A percentile compares a stretch with the other conserved stretches of the same genome.
Conservation (phyloP, 768 basidiomycete species). For the Collybiopsis luxurians region DNA sequence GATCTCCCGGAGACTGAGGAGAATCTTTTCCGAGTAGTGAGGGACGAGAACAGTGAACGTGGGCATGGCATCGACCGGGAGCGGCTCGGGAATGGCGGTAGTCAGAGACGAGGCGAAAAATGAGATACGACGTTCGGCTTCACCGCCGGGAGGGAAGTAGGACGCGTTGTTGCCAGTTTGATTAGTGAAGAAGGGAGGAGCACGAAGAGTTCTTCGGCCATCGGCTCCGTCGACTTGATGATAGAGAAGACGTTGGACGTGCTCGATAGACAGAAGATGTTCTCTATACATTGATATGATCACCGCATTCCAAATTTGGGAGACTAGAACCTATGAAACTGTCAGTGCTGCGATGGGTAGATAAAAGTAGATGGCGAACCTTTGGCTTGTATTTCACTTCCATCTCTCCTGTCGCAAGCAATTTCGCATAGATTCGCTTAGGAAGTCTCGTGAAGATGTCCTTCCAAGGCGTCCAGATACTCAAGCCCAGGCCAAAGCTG, state of each 20-base stretch:
- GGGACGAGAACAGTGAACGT: slow-evolving; percentile 99
- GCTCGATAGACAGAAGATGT: slow-evolving; percentile 95
- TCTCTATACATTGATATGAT: slow-evolving; percentile 99
- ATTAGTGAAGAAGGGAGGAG: slow-evolving; percentile 97
- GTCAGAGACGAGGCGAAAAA: slow-evolving; percentile 99
- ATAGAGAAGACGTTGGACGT: slow-evolving; percentile 95
- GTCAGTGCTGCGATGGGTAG: not conserved
- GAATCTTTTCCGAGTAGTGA: slow-evolving; percentile 98
- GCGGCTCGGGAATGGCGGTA: slow-evolving; percentile 90
- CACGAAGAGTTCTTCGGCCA: slow-evolving; percentile 88
- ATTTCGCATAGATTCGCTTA: slow-evolving; percentile 97
- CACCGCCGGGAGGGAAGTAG: slow-evolving; percentile 93
- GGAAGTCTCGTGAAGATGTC: slow-evolving; percentile 95
- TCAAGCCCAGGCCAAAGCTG: slow-evolving; percentile 89
- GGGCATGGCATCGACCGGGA: slow-evolving; percentile 98
- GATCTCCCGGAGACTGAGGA: slow-evolving; percentile 95
- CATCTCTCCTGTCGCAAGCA: slow-evolving; percentile 95
- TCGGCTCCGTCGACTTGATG: slow-evolving; percentile 93
- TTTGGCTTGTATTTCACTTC: slow-evolving; percentile 99
- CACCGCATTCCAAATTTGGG: slow-evolving; percentile 99
- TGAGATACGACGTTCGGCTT: slow-evolving; percentile 96
- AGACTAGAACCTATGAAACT: slow-evolving; percentile 72
- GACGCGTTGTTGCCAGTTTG: slow-evolving; percentile 75
- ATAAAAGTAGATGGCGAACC: slow-evolving; percentile 33
- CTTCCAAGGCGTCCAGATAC: slow-evolving; percentile 99